Conservation (phyloP, 148 eudicot species). For the Silene latifolia region DNA sequence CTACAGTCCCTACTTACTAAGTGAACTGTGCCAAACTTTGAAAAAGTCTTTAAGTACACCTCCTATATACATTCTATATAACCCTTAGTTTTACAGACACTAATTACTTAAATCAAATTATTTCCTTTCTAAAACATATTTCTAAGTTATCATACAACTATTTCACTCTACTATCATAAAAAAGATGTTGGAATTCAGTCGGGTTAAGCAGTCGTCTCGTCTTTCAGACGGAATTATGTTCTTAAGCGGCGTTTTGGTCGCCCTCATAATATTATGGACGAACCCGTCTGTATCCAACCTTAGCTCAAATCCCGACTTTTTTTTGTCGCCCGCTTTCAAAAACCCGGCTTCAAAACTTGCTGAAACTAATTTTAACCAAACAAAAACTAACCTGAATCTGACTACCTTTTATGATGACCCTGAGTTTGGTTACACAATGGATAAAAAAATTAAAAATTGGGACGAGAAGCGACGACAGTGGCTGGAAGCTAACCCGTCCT, state of each 20-base stretch:
- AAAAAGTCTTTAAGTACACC: slow-evolving; percentile 3
- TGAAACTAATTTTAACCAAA: not conserved
- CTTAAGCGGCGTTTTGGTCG: slow-evolving; percentile 7
- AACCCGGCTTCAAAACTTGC: not conserved
- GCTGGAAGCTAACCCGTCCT: slow-evolving; percentile 5
- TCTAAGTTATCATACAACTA: not conserved
- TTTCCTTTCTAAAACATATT: not conserved
- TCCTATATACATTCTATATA: slow-evolving; percentile 6
- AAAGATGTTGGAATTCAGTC: not conserved
- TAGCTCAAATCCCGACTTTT: not conserved
- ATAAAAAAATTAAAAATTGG: not conserved
- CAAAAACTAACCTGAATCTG: not conserved
- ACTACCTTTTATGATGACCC: slow-evolving; percentile 13
- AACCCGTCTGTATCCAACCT: not conserved
- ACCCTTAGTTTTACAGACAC: not conserved
- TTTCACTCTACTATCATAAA: not conserved
- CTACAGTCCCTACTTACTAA: not conserved
- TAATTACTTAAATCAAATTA: not conserved
- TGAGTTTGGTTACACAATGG: slow-evolving; percentile 11
- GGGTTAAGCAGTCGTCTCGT: not conserved
- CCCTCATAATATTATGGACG: not conserved
- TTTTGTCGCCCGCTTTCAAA: not conserved
- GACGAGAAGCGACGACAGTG: slow-evolving; percentile 14
- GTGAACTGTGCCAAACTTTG: slow-evolving; percentile 14
- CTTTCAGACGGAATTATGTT: slow-evolving; percentile 13